These are phyloP conservation scores for Pythium grandisporangium DNA, from an alignment of 352 stramenopile genomes.

Conservation along the genomic window DNA sequence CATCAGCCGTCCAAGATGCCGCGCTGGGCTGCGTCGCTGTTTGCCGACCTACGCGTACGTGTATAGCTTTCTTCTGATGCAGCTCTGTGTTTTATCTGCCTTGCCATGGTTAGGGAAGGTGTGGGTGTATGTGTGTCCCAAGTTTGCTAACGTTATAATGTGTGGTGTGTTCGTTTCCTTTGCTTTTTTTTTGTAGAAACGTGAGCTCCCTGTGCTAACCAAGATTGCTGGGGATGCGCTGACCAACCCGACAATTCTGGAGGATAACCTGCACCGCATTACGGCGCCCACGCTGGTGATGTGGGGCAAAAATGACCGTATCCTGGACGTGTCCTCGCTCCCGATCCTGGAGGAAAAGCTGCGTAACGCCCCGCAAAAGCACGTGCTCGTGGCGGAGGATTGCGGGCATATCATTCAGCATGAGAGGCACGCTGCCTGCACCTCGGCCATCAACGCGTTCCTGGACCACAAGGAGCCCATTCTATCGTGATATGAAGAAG, in stretches of 20 bases:
- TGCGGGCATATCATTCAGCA: slow-evolving; percentile 68
- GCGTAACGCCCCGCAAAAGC: slow-evolving; percentile 17
- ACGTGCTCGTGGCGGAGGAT: slow-evolving; percentile 42
- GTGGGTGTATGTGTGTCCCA: too few species aligned
- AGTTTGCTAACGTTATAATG: too few species aligned
- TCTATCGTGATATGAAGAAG: background rate
- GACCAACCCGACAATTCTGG: slow-evolving; percentile 39
- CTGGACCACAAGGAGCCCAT: slow-evolving; percentile 9
- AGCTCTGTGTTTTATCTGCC: too few species aligned
- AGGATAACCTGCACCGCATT: slow-evolving; percentile 52
- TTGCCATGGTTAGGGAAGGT: background rate
- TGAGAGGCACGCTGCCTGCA: slow-evolving; percentile 44
- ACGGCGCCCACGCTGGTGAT: slow-evolving; percentile 46
- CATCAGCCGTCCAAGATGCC: slow-evolving; percentile 21
- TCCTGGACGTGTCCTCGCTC: slow-evolving; percentile 60
- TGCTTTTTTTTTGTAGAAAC: slow-evolving; percentile 10
- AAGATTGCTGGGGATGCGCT: slow-evolving; percentile 56
- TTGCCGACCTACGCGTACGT: slow-evolving; percentile 30
- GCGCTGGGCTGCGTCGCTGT: too few species aligned
- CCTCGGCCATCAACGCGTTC: slow-evolving; percentile 56
- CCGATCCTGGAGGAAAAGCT: slow-evolving; percentile 49
- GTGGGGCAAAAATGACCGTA: slow-evolving; percentile 62
- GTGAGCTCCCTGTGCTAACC: slow-evolving; percentile 40
- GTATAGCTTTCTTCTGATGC: background rate
- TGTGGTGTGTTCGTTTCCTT: too few species aligned